Percentiles rank a stretch among this genome's conserved stretches.
Evolutionary conservation across 2,329 filamentous ascomycete species (phyloP).

Genomic region (Parastagonospora nodorum): DNA sequence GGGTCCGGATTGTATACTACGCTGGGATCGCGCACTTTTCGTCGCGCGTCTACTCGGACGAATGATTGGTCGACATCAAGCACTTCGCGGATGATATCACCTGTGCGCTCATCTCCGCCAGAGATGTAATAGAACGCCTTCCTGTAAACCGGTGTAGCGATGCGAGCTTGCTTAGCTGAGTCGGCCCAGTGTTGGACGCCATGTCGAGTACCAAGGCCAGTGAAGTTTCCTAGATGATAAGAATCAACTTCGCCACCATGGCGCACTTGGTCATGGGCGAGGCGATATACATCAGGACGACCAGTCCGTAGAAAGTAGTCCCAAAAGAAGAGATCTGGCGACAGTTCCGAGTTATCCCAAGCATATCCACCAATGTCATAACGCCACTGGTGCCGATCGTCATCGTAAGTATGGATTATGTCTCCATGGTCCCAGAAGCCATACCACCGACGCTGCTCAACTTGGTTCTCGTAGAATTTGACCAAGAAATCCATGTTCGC

Average conservation of each 20-base stretch:
- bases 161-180: slow-evolving; percentile 65
- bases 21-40: slow-evolving; percentile 63
- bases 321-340: slow-evolving; percentile 67
- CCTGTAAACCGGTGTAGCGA: slow-evolving; percentile 63
- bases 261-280: slow-evolving; percentile 63
- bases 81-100: slow-evolving; percentile 58
- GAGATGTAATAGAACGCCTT: slow-evolving; percentile 63
- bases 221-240: slow-evolving; percentile 64
- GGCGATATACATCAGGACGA: slow-evolving; percentile 60
- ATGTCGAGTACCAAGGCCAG: slow-evolving; percentile 66
- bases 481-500: slow-evolving; percentile 61
- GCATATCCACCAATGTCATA: slow-evolving; percentile 68
- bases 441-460: slow-evolving; percentile 65
- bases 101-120: slow-evolving; percentile 61
- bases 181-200: slow-evolving; percentile 67
- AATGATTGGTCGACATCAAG: slow-evolving; percentile 61
- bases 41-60: slow-evolving; percentile 59
- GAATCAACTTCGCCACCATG: slow-evolving; percentile 67
- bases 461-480: slow-evolving; percentile 60
- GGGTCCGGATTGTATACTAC: slow-evolving; percentile 53
- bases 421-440: slow-evolving; percentile 68
- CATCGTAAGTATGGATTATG: slow-evolving; percentile 67
- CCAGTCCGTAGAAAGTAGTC: slow-evolving; percentile 66
- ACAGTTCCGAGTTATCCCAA: slow-evolving; percentile 69
- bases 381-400: slow-evolving; percentile 63